A percentile compares a stretch with the other conserved stretches of the same genome.
Conservation (phyloP, 495 filamentous ascomycete genomes). For the Letharia columbiana region DNA sequence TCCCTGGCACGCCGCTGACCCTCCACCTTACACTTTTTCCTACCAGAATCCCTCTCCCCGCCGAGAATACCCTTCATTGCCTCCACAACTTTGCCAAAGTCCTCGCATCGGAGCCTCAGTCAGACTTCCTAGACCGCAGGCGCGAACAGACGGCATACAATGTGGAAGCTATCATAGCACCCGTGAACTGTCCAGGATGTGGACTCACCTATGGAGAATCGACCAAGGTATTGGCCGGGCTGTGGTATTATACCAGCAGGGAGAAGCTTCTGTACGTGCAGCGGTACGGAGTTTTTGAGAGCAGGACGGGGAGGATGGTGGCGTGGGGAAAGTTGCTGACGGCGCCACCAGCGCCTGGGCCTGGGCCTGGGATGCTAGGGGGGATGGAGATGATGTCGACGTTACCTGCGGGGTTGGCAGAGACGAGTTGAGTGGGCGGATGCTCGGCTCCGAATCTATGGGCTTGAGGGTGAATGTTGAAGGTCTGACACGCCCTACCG, state of each 20-base stretch:
- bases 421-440: background rate
- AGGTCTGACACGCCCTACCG: background rate
- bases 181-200: background rate
- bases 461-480: background rate
- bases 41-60: background rate
- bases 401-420: background rate
- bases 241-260: background rate
- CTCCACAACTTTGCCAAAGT: background rate
- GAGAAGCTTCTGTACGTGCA: background rate
- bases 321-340: background rate
- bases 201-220: background rate
- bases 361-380: background rate
- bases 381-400: background rate
- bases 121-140: background rate
- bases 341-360: background rate
- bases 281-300: background rate
- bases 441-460: background rate
- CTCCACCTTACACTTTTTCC: background rate
- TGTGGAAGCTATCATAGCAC: background rate
- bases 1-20: background rate
- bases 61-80: background rate
- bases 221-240: background rate
- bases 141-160: background rate
- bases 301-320: background rate
- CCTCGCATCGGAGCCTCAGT: background rate